phyloP scores from a whole-genome alignment of 805 yeast species.

The Gaillardinia entomophila region DNA sequence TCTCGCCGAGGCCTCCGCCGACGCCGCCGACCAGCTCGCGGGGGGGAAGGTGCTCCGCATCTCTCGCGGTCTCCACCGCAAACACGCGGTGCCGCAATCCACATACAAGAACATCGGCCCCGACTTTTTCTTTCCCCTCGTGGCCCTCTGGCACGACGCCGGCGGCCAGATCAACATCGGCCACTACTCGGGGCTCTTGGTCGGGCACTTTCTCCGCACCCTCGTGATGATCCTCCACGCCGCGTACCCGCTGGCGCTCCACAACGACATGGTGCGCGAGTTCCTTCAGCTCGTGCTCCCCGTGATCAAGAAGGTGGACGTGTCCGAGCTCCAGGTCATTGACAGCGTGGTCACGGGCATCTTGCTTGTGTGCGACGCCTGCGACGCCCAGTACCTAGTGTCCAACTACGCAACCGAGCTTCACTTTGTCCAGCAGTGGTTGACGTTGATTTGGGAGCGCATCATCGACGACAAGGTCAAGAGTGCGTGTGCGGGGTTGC shows the following conservation, averaged over 20 bases:
- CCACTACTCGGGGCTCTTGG: slow-evolving; percentile 46
- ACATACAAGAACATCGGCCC: slow-evolving; percentile 29
- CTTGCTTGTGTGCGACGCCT: slow-evolving; percentile 27
- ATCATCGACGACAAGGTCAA: slow-evolving; percentile 32
- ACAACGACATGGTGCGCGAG: slow-evolving; percentile 55
- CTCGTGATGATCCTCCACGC: slow-evolving; percentile 51
- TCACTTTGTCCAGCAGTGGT: slow-evolving; percentile 18
- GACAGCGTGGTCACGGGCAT: slow-evolving; percentile 36
- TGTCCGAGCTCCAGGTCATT: slow-evolving; percentile 26
- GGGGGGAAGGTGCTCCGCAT: slow-evolving; percentile 40
- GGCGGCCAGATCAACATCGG: slow-evolving; percentile 43
- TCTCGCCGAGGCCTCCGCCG: slow-evolving; percentile 23
- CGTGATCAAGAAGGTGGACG: slow-evolving; percentile 6
- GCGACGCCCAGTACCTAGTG: slow-evolving; percentile 21
- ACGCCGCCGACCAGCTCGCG: slow-evolving; percentile 24
- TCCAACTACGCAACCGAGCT: slow-evolving; percentile 15
- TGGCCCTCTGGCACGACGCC: slow-evolving; percentile 46
- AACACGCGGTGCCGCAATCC: slow-evolving; percentile 8
- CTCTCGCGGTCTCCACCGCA: slow-evolving; percentile 27
- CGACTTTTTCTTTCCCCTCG: slow-evolving; percentile 49
- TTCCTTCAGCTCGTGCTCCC: slow-evolving; percentile 13
- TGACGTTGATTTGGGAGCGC: slow-evolving; percentile 25
- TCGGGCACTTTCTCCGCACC: slow-evolving; percentile 56
- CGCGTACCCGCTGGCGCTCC: slow-evolving; percentile 49
- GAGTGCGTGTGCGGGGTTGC: slow-evolving; percentile 35